Conservation (phyloP, 73 alveolate species). For the Urostyla sp. region DNA sequence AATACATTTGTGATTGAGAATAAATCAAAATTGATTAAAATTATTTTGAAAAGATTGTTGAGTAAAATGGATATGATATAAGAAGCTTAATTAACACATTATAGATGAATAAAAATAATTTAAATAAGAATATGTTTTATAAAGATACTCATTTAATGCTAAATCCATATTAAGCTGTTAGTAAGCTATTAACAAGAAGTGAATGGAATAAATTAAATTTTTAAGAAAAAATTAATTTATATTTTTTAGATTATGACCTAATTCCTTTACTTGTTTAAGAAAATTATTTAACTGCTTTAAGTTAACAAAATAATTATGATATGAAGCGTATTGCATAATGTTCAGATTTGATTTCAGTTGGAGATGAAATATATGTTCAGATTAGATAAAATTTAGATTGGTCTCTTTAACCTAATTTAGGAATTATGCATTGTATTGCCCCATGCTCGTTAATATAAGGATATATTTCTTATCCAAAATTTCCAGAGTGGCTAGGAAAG, state of each 20-base stretch:
- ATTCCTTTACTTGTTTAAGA: constrained; percentile 92
- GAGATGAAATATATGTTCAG: constrained; percentile 83
- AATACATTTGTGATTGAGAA: constrained; percentile 78
- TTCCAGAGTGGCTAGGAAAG: constrained; percentile 94
- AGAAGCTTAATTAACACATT: constrained; percentile 86
- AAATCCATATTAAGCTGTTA: constrained; percentile 84
- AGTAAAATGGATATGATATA: constrained; percentile 85
- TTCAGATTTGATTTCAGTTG: constrained; percentile 90
- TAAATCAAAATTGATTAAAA: constrained; percentile 65
- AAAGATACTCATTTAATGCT: constrained; percentile 81
- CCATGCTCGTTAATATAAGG: constrained; percentile 76
- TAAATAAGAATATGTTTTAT: constrained; percentile 42
- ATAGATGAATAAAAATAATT: constrained; percentile 73
- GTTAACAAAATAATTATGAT: constrained; percentile 46
- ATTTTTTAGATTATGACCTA: constrained; percentile 90
- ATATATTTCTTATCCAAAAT: constrained; percentile 78
- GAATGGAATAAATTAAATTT: constrained; percentile 72
- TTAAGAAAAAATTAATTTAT: constrained; percentile 85
- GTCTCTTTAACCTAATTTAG: constrained; percentile 92
- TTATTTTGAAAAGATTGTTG: constrained; percentile 78
- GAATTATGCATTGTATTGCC: constrained; percentile 81
- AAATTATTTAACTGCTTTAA: constrained; percentile 77
- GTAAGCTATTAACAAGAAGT: constrained; percentile 71
- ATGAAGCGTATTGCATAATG: constrained; percentile 79
- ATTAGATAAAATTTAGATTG: constrained; percentile 86